Evolutionary conservation across 495 filamentous ascomycete genomes (phyloP).

Genomic region (Hypoxylon intermedium): DNA sequence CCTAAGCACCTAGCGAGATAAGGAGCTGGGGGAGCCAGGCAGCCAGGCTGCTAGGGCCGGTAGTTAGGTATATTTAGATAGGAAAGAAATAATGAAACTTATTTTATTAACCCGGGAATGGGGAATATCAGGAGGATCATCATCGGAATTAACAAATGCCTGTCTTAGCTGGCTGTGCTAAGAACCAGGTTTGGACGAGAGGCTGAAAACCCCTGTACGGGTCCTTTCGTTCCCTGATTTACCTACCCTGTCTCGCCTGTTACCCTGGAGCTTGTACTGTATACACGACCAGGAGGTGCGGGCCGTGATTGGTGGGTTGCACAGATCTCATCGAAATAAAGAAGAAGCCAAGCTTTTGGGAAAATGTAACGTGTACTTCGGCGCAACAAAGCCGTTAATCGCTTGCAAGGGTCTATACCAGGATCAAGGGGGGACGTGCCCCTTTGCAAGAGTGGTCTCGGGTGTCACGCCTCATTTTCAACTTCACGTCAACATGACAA

Average conservation of each 20-base stretch:
- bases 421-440: too few relatives aligned
- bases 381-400: not conserved
- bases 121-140: not conserved
- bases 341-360: conserved; percentile 1
- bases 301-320: conserved; percentile 13
- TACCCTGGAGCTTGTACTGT: conserved; percentile 1
- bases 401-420: conserved; percentile 1
- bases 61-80: conserved; percentile 14
- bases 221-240: conserved; percentile 25
- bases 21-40: not conserved
- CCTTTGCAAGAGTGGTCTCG: conserved; percentile 10
- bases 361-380: conserved; percentile 11
- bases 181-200: conserved; percentile 10
- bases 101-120: not conserved
- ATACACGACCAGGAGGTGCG: not conserved
- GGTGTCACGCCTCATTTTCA: conserved; percentile 33
- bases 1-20: too few relatives aligned
- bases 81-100: conserved; percentile 4
- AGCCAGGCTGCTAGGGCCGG: conserved; percentile 1
- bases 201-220: conserved; percentile 29
- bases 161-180: conserved; percentile 16
- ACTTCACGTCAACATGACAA: conserved; percentile 32
- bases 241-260: too few relatives aligned
- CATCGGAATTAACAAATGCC: conserved; percentile 18
- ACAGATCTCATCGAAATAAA: conserved; percentile 8